phyloP scores from a whole-genome alignment of 306 rosid species.

The Astragalus glycyphyllos region DNA sequence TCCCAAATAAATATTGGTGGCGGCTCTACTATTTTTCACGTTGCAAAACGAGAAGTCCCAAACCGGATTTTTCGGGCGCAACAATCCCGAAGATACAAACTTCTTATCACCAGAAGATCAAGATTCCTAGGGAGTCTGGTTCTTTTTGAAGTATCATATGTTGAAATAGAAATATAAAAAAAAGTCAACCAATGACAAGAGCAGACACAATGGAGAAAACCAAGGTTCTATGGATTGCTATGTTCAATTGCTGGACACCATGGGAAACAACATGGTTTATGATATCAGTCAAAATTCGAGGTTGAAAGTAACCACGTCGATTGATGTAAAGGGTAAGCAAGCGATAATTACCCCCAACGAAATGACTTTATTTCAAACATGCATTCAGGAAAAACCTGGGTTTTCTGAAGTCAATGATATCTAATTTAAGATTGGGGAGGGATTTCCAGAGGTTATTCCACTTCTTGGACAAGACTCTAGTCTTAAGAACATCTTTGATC shows the following conservation, averaged over 20 bases:
- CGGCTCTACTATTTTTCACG: too few species aligned
- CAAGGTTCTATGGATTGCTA: slow-evolving; percentile 24
- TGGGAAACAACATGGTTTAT: slow-evolving; percentile 4
- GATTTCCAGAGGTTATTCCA: slow-evolving; percentile 32
- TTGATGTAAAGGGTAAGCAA: background rate
- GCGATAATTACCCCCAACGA: background rate
- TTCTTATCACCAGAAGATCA: slow-evolving; percentile 5
- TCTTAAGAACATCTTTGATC: background rate
- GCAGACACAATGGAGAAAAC: slow-evolving; percentile 7
- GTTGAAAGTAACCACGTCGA: background rate
- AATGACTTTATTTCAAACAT: slow-evolving; percentile 7
- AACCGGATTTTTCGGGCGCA: too few species aligned
- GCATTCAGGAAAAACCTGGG: background rate
- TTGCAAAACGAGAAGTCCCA: too few species aligned
- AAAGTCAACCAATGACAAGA: slow-evolving; percentile 21
- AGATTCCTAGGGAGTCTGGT: slow-evolving; percentile 14
- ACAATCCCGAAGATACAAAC: background rate
- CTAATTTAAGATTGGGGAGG: slow-evolving; percentile 15
- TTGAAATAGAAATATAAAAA: slow-evolving; percentile 14
- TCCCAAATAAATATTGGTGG: too few species aligned
- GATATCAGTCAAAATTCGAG: background rate
- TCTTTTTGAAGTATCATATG: slow-evolving; percentile 9
- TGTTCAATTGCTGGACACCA: background rate
- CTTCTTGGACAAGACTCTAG: slow-evolving; percentile 17
- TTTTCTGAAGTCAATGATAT: slow-evolving; percentile 4